Evolutionary conservation across 2,329 filamentous ascomycete species (phyloP), one percentile per base, ranked within the genome.

Genomic region (Hypoxylon rubiginosum): DNA sequence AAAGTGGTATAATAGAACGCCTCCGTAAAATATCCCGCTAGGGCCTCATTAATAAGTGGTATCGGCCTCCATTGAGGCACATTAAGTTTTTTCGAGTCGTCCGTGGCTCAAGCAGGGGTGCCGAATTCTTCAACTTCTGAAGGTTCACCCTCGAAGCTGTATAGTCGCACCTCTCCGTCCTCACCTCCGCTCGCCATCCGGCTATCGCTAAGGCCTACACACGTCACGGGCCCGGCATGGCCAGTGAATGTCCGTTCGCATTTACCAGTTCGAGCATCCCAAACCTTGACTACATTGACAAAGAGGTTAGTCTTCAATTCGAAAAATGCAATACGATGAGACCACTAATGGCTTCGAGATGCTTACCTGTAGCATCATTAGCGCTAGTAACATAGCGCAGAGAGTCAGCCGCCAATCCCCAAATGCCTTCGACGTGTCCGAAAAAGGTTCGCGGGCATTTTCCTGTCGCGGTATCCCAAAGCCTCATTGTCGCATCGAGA

Each of bases 361-460:
- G 34, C 58, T 62, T 69, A 69, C 67, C 67, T 41, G 64, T 97
- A 45, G 93, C 90, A 79, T 99, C 96, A 78, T 98, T 94, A 10
- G 93, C 92, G 0, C 94, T 95, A 17, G 91, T 93, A 13, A 98
- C 93, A 15, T 97, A 89, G 10, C 96, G 89, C 19, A 98, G 82
- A 0, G 92, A 94, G 79, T 98, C 95, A 2, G 92, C 95, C 0
- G 92, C 93, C 2, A 99, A 85, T 5, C 92, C 92, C 96, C 96
- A 99, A 19, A 99, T 91, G 32, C 96, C 96, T 79, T 99, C 96
- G 21, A 99, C 88, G 75, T 99, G 96, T 0, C 96, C 96, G 77
- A 98, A 99, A 83, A 97, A 97, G 32, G 93, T 97, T 67, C 93
- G 92, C 34, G 97, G 85, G 74, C 93, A 97, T 68, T 89, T 88